Base-by-base conservation (phyloP, 2,329 filamentous ascomycete species). In the Dactylellina leptospora region DNA sequence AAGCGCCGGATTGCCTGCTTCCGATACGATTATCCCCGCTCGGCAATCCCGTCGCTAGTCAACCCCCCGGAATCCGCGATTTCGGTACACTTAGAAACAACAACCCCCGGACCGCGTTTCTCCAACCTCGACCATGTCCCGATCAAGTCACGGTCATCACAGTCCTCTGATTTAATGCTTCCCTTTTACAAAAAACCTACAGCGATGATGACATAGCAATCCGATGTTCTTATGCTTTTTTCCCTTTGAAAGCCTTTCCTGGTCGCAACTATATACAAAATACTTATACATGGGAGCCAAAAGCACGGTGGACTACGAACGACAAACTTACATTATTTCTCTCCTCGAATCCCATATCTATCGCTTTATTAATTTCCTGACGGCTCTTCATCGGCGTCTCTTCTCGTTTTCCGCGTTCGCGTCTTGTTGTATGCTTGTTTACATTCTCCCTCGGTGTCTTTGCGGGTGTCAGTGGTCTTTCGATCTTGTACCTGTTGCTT, bases 131-230 rank as follows among this genome's bases (percentile, higher is more conserved):
- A 23, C 47, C 28, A n/a, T 25, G 23, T 44, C 45, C 28, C 23
- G 9, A 20, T 33, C 36, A 42, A 42, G 22, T 33, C 48, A 58
- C 58, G 66, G 66, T 71, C 58, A 56, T 53, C 58, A 59, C 44
- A 58, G 48, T 53, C 51, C 47, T 33, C 44, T 58, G 54, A 40
- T 38, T 55, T 71, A 63, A 71, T 59, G 66, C 63, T 56, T 63
- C 54, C 60, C 56, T 53, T 45, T 45, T 18, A 45, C 48, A 27
- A 53, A 53, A 48, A 48, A 20, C 44, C 11, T 61, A 70, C 50
- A 71, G 58, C 58, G 58, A 63, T 71, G 64, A 70, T 54, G 64
- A 71, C 59, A 63, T 56, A 63, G 44, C 58, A 42, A 18, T 47
- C 59, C 44, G 55, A 71, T 45, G 66, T 63, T 63, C 51, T 62